Evolutionary conservation across 495 filamentous ascomycete genomes (phyloP).

Genomic region (Penicillium silybi): DNA sequence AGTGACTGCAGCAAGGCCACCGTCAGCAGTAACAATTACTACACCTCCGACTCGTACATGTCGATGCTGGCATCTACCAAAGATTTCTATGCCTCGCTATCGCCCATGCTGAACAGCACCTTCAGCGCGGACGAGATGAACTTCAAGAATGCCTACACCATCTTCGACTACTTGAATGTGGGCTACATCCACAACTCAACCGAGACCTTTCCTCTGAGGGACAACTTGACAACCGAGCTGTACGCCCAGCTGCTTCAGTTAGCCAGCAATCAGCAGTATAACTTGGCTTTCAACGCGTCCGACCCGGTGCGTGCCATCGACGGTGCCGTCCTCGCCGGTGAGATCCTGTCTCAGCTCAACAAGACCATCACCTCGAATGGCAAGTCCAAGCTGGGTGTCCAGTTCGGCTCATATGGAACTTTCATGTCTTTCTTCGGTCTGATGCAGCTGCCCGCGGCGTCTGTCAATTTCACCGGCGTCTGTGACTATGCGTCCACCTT

Average conservation of each 20-base stretch:
- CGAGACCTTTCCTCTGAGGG: slow-evolving; percentile 26
- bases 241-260: slow-evolving; percentile 40
- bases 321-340: slow-evolving; percentile 42
- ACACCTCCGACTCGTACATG: slow-evolving; percentile 56
- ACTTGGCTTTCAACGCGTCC: slow-evolving; percentile 49
- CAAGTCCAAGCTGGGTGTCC: slow-evolving; percentile 34
- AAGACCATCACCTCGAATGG: slow-evolving; percentile 35
- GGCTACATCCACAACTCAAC: slow-evolving; percentile 50
- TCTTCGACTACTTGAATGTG: slow-evolving; percentile 55
- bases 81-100: slow-evolving; percentile 60
- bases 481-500: slow-evolving; percentile 51
- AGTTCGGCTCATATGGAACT: slow-evolving; percentile 47
- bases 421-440: slow-evolving; percentile 51
- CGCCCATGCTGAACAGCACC: slow-evolving; percentile 57
- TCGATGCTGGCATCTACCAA: slow-evolving; percentile 48
- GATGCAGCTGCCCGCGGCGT: slow-evolving; percentile 33
- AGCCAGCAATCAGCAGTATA: slow-evolving; percentile 49
- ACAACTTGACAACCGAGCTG: slow-evolving; percentile 29
- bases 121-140: slow-evolving; percentile 49
- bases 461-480: slow-evolving; percentile 42
- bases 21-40: slow-evolving; percentile 69
- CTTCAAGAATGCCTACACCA: slow-evolving; percentile 71
- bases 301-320: slow-evolving; percentile 46
- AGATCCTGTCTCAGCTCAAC: slow-evolving; percentile 43
- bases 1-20: slow-evolving; percentile 59